A percentile compares a stretch with the other conserved stretches of the same genome.
Evolutionary conservation across 768 basidiomycete species (phyloP).

Genomic region (Podaxis sp.): DNA sequence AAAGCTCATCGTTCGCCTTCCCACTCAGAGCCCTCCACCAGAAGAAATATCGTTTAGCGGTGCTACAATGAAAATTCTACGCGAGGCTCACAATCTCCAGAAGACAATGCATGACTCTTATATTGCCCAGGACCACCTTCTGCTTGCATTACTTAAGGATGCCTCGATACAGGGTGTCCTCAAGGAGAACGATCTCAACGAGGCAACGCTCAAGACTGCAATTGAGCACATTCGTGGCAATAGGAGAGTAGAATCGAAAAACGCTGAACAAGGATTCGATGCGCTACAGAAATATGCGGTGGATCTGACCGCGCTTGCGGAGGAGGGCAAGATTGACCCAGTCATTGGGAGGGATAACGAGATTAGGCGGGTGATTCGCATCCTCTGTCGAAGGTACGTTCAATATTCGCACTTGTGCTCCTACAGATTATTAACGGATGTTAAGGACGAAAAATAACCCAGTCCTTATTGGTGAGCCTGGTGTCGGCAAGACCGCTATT

Average conservation of each 20-base stretch:
- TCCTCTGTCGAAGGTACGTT: conserved; percentile 70
- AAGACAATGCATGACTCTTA: conserved; percentile 89
- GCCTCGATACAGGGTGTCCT: conserved; percentile 62
- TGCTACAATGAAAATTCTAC: conserved; percentile 58
- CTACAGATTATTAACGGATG: neutral
- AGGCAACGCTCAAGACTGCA: conserved; percentile 70
- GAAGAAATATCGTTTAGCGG: conserved; percentile 71
- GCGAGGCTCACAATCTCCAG: conserved; percentile 72
- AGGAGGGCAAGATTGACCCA: conserved; percentile 94
- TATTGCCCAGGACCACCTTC: conserved; percentile 90
- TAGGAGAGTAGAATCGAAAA: conserved; percentile 79
- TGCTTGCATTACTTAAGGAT: conserved; percentile 83
- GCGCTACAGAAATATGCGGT: conserved; percentile 87
- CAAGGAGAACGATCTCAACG: conserved; percentile 75
- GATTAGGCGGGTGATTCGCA: conserved; percentile 81
- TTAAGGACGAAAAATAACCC: conserved; percentile 93
- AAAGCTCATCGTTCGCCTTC: conserved; percentile 75
- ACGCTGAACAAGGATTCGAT: conserved; percentile 91
- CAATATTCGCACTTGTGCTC: conserved; percentile 22
- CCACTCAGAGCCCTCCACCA: conserved; percentile 82
- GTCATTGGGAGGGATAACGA: conserved; percentile 93
- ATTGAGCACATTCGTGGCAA: conserved; percentile 82
- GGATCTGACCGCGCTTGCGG: conserved; percentile 84
- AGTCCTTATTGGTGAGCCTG: conserved; percentile 93
- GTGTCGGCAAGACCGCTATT: conserved; percentile 95